These are phyloP conservation scores for Alternaria atra DNA, from an alignment of 2,329 filamentous ascomycete species.

Conservation along the genomic window DNA sequence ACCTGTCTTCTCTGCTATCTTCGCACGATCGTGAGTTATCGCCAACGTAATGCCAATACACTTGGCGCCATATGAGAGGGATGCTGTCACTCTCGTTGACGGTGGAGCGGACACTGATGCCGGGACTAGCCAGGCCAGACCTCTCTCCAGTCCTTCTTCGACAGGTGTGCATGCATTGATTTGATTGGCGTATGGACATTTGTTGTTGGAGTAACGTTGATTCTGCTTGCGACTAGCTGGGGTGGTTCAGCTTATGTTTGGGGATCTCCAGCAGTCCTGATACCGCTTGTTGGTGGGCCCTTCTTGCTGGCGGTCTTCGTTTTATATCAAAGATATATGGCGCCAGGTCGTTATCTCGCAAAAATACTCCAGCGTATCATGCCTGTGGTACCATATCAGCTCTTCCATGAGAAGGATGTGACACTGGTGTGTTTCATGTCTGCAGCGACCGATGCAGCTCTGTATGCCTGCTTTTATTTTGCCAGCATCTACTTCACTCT, in stretches of 20 bases:
- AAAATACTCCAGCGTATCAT: neutral
- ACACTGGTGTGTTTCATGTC: conserved; percentile 6
- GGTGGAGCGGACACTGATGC: neutral
- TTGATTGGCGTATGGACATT: neutral
- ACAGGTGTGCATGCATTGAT: neutral
- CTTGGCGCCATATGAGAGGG: neutral
- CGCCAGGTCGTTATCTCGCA: neutral
- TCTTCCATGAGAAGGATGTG: conserved; percentile 7
- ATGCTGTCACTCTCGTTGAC: neutral
- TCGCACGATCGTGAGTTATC: no score
- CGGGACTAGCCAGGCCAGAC: neutral
- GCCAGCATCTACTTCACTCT: conserved; percentile 7
- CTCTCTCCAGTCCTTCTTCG: neutral
- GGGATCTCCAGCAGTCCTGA: neutral
- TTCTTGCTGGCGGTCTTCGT: neutral
- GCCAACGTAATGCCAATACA: neutral
- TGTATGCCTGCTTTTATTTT: conserved; percentile 7
- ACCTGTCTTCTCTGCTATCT: no score
- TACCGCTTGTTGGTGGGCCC: neutral
- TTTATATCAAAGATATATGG: neutral
- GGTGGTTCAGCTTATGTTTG: neutral
- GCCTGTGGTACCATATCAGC: conserved; percentile 5
- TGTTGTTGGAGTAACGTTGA: neutral
- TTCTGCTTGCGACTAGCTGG: neutral
- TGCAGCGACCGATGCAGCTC: conserved; percentile 4